phyloP scores from a whole-genome alignment of 2,329 filamentous ascomycete species.

The Diaporthe australafricana region DNA sequence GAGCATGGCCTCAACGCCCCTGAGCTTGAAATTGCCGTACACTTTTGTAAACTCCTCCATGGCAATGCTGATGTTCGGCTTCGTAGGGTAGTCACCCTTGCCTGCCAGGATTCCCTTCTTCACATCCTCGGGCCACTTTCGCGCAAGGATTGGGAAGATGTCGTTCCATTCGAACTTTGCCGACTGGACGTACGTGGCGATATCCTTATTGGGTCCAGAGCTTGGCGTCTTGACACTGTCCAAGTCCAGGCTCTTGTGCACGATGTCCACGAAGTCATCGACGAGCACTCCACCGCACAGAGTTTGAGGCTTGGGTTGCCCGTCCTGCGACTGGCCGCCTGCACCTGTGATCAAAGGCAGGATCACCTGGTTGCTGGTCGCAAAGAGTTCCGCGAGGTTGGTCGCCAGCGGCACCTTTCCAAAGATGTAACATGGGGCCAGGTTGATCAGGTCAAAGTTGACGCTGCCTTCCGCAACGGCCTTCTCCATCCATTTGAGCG shows the following conservation, averaged over 20 bases:
- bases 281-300: conserved; percentile 1
- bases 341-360: conserved; percentile 21
- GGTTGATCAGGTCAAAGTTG: conserved; percentile 36
- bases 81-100: conserved; percentile 34
- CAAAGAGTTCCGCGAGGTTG: conserved; percentile 22
- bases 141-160: conserved; percentile 21
- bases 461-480: conserved; percentile 30
- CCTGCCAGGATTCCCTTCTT: conserved; percentile 33
- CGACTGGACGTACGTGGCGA: conserved; percentile 28
- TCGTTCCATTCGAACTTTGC: conserved; percentile 33
- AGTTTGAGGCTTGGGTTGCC: neutral
- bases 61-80: conserved; percentile 25
- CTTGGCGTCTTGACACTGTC: conserved; percentile 31
- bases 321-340: conserved; percentile 6
- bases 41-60: conserved; percentile 5
- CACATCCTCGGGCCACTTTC: conserved; percentile 36
- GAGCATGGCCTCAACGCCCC: conserved; percentile 34
- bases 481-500: conserved; percentile 35
- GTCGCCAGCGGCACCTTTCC: conserved; percentile 35
- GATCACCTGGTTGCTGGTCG: conserved; percentile 33
- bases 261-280: conserved; percentile 29
- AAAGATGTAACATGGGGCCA: conserved; percentile 34
- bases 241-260: conserved; percentile 32
- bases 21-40: conserved; percentile 31
- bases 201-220: conserved; percentile 26